Base-by-base conservation (phyloP, 345 rosid species). In the Corymbia maculata region DNA sequence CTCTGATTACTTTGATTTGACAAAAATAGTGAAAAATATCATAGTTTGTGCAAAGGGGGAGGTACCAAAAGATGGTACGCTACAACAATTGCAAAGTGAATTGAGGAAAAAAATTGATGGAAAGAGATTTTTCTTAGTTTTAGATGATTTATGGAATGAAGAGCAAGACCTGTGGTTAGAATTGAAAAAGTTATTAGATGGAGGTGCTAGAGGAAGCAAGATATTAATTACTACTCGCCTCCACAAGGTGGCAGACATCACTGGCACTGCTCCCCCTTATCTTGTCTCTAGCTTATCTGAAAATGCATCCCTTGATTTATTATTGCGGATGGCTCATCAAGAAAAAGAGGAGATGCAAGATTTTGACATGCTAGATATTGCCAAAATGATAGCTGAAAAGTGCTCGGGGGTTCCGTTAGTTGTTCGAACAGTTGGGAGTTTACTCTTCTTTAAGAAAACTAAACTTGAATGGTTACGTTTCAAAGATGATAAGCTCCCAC, bases 401-500 rank as follows among this genome's bases (percentile, higher is more conserved):
- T 87, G 88, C 52, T 9, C 2, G 9, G 51, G 88, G 1, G 88
- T 87, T n/a, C 88, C 86, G 19, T 70, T 50, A 6, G 45, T 30
- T 49, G 11, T 68, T 36, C 47, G 7, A 52, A 66, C 85, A 5
- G 19, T 47, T 59, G 88, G 55, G 7, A 26, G 82, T 0, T 30
- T 32, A 45, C 68, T 5, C 13, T 52, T 86, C 14, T 13, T 36
- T 2, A 42, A 12, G 15, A 52, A 52, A 28, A 50, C 66, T 2
- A 84, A 87, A 85, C 47, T 22, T 13, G 87, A 88, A 14, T 90
- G 92, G 91, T 36, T 49, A 26, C 4, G 86, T 32, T 68, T 90
- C 51, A 13, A 26, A 10, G 17, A 85, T 15, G 1, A 52, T 52
- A 6, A 16, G 55, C 55, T 52, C 55, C 55, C 3, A 52, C 7